A percentile compares a stretch with the other conserved stretches of the same genome.
Evolutionary conservation across 805 yeast genomes (phyloP).

Genomic region (Wickerhamiella spandovensis): DNA sequence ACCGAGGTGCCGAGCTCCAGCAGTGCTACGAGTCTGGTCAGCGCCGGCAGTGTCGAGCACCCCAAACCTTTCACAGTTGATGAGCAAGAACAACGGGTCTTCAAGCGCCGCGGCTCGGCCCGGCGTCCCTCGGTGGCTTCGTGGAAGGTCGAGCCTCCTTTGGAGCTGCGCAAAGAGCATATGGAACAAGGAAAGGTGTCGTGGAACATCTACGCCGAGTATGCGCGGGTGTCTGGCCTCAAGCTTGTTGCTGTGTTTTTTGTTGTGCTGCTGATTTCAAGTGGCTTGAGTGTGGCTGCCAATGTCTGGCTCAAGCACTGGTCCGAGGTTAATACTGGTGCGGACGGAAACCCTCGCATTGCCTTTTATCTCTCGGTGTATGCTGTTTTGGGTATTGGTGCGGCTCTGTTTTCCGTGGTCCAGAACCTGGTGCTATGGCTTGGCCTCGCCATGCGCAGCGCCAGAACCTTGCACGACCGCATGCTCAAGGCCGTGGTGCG

Average conservation of each 20-base stretch:
- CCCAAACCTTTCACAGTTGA: background rate
- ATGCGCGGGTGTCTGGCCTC: slow-evolving; percentile 79
- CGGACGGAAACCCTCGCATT: slow-evolving; percentile 63
- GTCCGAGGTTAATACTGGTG: slow-evolving; percentile 75
- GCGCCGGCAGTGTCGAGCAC: background rate
- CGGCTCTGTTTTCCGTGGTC: slow-evolving; percentile 44
- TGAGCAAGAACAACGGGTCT: background rate
- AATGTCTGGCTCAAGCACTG: slow-evolving; percentile 94
- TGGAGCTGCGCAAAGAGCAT: slow-evolving; percentile 43
- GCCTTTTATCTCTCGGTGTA: slow-evolving; percentile 61
- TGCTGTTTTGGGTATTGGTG: slow-evolving; percentile 55
- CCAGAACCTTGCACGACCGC: slow-evolving; percentile 49
- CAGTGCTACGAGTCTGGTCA: background rate
- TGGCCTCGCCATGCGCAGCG: slow-evolving; percentile 53
- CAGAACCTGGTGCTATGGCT: slow-evolving; percentile 41
- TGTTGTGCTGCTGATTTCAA: slow-evolving; percentile 41
- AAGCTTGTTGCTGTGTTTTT: slow-evolving; percentile 47
- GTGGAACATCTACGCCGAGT: slow-evolving; percentile 69
- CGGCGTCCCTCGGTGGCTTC: slow-evolving; percentile 57
- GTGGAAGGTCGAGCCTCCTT: slow-evolving; percentile 24
- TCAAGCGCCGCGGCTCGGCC: slow-evolving; percentile 18
- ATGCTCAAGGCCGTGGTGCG: slow-evolving; percentile 66
- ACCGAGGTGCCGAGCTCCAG: background rate
- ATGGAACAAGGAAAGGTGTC: slow-evolving; percentile 89
- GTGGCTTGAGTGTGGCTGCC: slow-evolving; percentile 48